Evolutionary conservation across 345 rosid species (phyloP).

Genomic region (Brassica carinata): DNA sequence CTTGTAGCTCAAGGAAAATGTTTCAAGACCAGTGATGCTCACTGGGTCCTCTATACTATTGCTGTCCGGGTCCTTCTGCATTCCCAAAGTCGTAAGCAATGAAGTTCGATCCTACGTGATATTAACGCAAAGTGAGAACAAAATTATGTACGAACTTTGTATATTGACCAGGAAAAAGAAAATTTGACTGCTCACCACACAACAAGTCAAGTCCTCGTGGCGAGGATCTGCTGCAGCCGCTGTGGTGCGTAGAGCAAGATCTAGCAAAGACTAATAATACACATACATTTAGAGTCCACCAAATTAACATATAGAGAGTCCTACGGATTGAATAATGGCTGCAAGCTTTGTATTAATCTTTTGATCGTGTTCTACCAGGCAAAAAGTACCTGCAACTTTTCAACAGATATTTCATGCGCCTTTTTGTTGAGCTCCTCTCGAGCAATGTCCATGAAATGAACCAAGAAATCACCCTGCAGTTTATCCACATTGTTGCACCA

Average conservation of each 20-base stretch:
- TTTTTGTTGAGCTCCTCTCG: conserved; percentile 87
- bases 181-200: conserved; percentile 63
- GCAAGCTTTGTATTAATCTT: conserved; percentile 7
- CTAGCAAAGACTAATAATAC: conserved; percentile 73
- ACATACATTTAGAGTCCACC: conserved; percentile 18
- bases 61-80: conserved; percentile 59
- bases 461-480: conserved; percentile 92
- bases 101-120: conserved; percentile 78
- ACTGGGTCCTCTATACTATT: conserved; percentile 65
- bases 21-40: conserved; percentile 90
- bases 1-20: conserved; percentile 96
- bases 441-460: conserved; percentile 98
- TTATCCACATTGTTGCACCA: conserved; percentile 14
- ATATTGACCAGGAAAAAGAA: conserved; percentile 12
- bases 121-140: conserved; percentile 28
- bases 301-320: conserved; percentile 1
- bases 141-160: background rate
- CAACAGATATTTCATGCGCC: conserved; percentile 78
- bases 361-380: conserved; percentile 2
- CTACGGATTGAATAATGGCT: conserved; percentile 10
- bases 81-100: conserved; percentile 73
- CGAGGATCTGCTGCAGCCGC: conserved; percentile 98
- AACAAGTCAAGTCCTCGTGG: conserved; percentile 93
- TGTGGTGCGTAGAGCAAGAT: conserved; percentile 90
- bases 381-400: conserved; percentile 78